Base-by-base conservation (phyloP, 164 flowering plant genomes). In the Stephania cephalantha region DNA sequence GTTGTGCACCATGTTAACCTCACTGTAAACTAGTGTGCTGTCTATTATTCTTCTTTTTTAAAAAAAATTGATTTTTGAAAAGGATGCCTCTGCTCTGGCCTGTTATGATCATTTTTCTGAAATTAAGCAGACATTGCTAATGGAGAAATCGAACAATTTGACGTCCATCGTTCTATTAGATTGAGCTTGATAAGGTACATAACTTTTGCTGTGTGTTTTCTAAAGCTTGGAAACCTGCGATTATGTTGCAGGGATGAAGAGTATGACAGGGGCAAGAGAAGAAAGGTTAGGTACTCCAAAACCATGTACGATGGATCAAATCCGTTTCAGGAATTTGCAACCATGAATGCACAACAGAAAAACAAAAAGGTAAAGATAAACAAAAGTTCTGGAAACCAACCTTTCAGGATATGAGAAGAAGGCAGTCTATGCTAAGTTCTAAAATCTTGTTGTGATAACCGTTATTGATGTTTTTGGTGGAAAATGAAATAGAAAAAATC, bases 211-310 rank as follows among this genome's bases (percentile, higher is more conserved):
- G 20, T 4, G 11, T 29, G 2, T 7, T 8, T 61, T 44, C 53
- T 58, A 12, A 8, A 68, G 25, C 18, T 6, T 15, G 64, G 64
- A 15, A 15, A 9, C 1, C 25, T 22, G 1, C 17, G 44, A 42
- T 67, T 30, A 67, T 29, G 70, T 48, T 70, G 18, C 84, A 96
- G 99, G 99, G 97, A 92, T 79, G 91, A 90, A 71, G 97, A 90
- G 75, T 91, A 91, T 71, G 97, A 96, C 82, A 75, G 78, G 31
- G 99, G 97, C 0, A 96, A 90, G 86, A 88, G 89, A 68, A 96
- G 13, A 84, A 96, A 94, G 88, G 78, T 90, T 0, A 87, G 87
- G 81, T 65, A 13, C 7, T 20, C 78, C 6, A 85, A 78, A 74
- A 52, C 68, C 6, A 35, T 5, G 9, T 89, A 83, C 77, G 90